These are phyloP conservation scores for Colletotrichum sp. DNA, from an alignment of 2,329 filamentous ascomycete genomes.

Conservation along the genomic window DNA sequence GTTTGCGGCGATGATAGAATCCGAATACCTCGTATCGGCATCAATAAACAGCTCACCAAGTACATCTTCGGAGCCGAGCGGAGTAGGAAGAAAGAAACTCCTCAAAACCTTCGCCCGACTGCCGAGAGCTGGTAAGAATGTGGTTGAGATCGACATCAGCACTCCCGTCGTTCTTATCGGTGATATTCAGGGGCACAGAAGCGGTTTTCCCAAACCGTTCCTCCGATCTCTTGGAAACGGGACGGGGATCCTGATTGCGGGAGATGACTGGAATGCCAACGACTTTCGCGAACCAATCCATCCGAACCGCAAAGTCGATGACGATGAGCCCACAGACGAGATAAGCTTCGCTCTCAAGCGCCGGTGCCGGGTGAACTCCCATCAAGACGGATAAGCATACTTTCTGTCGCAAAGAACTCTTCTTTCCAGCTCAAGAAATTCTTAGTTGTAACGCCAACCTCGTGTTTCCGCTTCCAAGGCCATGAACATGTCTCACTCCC, in stretches of 20 bases:
- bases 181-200: background rate
- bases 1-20: background rate
- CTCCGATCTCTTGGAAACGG: background rate
- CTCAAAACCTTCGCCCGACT: background rate
- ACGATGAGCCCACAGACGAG: background rate
- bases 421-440: background rate
- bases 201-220: background rate
- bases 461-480: background rate
- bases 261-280: background rate
- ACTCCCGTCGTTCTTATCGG: background rate
- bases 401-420: background rate
- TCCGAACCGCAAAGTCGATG: background rate
- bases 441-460: background rate
- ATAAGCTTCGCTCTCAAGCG: background rate
- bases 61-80: background rate
- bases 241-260: background rate
- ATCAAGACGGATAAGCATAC: background rate
- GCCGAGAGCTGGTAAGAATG: background rate
- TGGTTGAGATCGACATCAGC: background rate
- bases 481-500: background rate
- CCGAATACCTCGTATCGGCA: background rate
- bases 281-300: background rate
- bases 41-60: background rate
- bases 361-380: background rate
- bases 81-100: background rate